Percentiles rank a stretch among this genome's conserved stretches.
These are phyloP conservation scores for Curvularia hawaiiensis DNA, from an alignment of 2,329 filamentous ascomycete species.

Conservation along the genomic window DNA sequence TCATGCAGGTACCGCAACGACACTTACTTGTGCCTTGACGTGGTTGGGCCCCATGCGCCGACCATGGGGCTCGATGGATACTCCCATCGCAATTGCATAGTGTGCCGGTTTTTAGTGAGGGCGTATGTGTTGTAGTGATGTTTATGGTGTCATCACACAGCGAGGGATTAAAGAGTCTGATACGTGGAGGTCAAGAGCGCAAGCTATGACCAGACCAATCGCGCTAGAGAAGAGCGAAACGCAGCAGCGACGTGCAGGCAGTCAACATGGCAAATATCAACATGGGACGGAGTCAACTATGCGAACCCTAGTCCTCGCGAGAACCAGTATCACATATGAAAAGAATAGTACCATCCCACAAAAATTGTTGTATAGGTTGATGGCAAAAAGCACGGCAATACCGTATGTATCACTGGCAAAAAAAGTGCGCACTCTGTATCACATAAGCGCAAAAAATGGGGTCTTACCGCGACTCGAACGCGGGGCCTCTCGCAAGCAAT, in stretches of 20 bases:
- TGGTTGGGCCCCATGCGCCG: slow-evolving; percentile 36
- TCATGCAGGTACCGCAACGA: slow-evolving; percentile 12
- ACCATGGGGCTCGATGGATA: slow-evolving; percentile 26
- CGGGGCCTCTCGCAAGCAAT: slow-evolving; percentile 35
- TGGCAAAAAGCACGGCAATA: neutral
- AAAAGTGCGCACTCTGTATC: neutral
- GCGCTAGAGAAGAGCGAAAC: neutral
- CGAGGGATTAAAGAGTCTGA: neutral
- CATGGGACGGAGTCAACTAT: neutral
- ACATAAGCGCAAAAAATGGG: slow-evolving; percentile 16
- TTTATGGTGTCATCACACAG: neutral
- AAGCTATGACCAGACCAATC: slow-evolving; percentile 9
- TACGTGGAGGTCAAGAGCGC: neutral
- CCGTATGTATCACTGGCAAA: neutral
- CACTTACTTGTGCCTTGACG: slow-evolving; percentile 44
- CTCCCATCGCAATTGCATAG: slow-evolving; percentile 35
- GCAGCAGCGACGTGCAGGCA: neutral
- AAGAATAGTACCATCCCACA: too few species aligned
- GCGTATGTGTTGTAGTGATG: neutral
- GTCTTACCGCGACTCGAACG: slow-evolving; percentile 38
- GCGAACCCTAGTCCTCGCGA: too few species aligned
- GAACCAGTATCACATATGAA: too few species aligned
- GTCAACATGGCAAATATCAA: neutral
- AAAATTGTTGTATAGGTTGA: neutral
- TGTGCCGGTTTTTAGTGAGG: neutral